Evolutionary conservation across 2,329 filamentous ascomycete species (phyloP), one percentile per base, ranked within the genome.

Genomic region (Claviceps arundinis): DNA sequence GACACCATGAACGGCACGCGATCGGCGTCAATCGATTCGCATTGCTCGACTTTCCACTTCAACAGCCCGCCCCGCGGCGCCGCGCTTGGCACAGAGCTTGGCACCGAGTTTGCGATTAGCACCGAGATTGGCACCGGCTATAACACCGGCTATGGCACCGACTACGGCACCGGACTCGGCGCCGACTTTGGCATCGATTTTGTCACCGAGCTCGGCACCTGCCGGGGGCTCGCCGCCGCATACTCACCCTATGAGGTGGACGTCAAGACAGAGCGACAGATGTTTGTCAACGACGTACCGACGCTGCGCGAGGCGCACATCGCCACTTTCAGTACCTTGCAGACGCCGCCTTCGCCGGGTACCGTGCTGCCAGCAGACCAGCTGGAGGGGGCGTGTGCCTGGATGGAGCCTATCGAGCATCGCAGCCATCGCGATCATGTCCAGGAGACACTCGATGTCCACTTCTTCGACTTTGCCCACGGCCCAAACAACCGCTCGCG

Each of bases 221-320:
- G 77, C 73, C 63, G 86, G 85, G 74, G 78, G 68, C 76, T 77
- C 54, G 66, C 66, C 56, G 72, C 78, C 56, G 72, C 78, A 57
- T 85, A 78, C 66, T 80, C 85, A 19, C 89, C 90, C 0, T 96
- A 94, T 65, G 91, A 96, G 69, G 84, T 96, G 55, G 91, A 96
- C 66, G 86, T 97, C 73, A 95, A 91, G 77, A 96, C 90, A 1
- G 91, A 96, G 72, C 80, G 88, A 57, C 89, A 96, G 60, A 89
- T 94, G 74, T 95, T 87, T 68, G 83, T 96, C 68, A 89, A 96
- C 62, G 87, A 96, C 64, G 78, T 95, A 52, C 89, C 88, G 4
- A 86, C 89, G 14, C 75, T 91, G 55, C 77, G 82, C 58, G 90
- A 96, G 69, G 95, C 89, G 13, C 88, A 88, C 37, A 84, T 89